These are phyloP conservation scores for Lentinus brumalis DNA, from an alignment of 768 basidiomycete genomes.

Conservation along the genomic window DNA sequence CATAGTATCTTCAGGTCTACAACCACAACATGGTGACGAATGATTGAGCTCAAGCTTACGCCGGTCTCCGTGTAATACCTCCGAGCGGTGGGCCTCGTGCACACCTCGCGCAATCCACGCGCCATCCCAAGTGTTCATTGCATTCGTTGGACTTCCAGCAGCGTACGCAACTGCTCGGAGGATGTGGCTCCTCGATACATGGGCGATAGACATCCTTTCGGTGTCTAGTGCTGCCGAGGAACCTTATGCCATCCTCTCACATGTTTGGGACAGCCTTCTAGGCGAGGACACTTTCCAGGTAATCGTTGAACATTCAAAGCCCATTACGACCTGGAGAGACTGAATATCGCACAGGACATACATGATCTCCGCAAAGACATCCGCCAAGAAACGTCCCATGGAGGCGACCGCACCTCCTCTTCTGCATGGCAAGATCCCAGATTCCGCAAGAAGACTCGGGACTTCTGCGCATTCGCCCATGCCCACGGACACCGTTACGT, in stretches of 20 bases:
- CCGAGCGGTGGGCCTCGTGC: too few relatives aligned
- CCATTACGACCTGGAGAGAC: neutral
- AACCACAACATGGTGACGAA: too few relatives aligned
- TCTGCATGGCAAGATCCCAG: neutral
- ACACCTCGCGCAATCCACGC: too few relatives aligned
- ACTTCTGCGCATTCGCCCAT: conserved; percentile 4
- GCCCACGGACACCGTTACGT: neutral
- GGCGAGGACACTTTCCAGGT: conserved; percentile 9
- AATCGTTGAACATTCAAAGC: neutral
- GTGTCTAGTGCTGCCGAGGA: neutral
- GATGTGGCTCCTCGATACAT: conserved; percentile 2
- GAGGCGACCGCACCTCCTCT: neutral
- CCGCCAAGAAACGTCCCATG: neutral
- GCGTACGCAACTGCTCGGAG: too few relatives aligned
- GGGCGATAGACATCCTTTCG: neutral
- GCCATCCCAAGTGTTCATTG: too few relatives aligned
- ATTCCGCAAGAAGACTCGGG: neutral
- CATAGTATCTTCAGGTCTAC: too few relatives aligned
- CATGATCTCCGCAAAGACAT: neutral
- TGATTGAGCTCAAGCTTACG: too few relatives aligned
- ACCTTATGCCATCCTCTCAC: conserved; percentile 17
- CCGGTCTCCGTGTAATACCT: too few relatives aligned
- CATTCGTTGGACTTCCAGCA: too few relatives aligned
- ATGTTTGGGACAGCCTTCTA: conserved; percentile 6
- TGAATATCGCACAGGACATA: neutral